Conservation (phyloP, 441 rosid species). For the Pelargonium australe region DNA sequence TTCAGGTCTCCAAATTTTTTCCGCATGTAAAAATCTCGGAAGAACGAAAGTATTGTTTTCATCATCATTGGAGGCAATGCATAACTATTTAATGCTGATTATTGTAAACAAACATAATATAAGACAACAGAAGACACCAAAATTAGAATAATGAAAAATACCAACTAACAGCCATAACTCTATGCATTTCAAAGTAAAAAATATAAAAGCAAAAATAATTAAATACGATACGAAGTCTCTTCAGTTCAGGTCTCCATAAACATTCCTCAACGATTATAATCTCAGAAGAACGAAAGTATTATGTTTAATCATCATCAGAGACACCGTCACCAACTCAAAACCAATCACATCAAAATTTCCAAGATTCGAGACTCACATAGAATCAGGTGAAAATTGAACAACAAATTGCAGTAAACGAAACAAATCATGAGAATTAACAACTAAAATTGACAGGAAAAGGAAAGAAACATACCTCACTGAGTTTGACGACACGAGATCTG, state of each 20-base stretch:
- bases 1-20: constrained; percentile 22
- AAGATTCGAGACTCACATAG: background rate
- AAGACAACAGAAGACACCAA: background rate
- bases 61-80: constrained; percentile 21
- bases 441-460: background rate
- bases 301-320: constrained; percentile 18
- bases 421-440: background rate
- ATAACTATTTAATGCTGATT: too few species aligned
- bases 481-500: background rate
- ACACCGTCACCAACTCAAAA: constrained; percentile 3
- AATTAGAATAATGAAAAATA: background rate
- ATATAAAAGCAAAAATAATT: background rate
- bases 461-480: background rate
- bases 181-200: background rate
- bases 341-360: background rate
- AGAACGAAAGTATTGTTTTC: constrained; percentile 18
- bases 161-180: background rate
- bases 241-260: constrained; percentile 28
- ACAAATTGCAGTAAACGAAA: background rate
- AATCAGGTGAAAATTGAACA: background rate
- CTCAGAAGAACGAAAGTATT: constrained; percentile 27
- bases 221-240: background rate
- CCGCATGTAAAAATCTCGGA: constrained; percentile 17
- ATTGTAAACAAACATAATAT: background rate
- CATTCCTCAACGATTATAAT: constrained; percentile 19